Base-by-base conservation (phyloP, 1,284 basidiomycete genomes). In the Uromyces viciae-fabae region DNA sequence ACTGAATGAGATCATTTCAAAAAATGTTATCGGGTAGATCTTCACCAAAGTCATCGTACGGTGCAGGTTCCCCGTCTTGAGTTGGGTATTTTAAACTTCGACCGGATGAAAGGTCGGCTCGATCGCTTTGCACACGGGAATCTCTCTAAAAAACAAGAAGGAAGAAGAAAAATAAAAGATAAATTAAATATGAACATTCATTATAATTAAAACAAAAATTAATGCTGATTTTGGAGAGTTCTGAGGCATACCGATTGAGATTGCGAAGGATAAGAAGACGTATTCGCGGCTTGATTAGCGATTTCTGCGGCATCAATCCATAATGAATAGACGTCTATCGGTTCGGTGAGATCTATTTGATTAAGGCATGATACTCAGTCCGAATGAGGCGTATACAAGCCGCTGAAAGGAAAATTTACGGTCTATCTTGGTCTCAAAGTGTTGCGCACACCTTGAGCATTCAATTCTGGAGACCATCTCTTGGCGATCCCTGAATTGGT, bases 401-500 rank as follows among this genome's bases (percentile, higher is more conserved):
- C 11, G 31, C 19, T 28, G 14, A 17, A 3, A 60, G 25, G 25
- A 0, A 38, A 14, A 46, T 72, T 46, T 36, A 81, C 79, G 79
- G 46, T 81, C 72, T 25, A 81, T 81, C 42, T 81, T 74, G 8
- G 79, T 81, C 46, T 81, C 79, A 38, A 81, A 81, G 40, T 62
- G 58, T 68, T 81, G 79, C 19, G 49, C 58, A 22, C 79, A 81
- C 25, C 72, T 68, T 0, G 79, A 74, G 49, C 79, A 81, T 31
- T 81, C 79, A 19, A 81, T 74, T 36, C 79, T 36, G 2, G 79
- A 74, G 1, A 66, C 49, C 79, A 81, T 81, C 36, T 81, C 79
- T 42, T 81, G 79, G 14, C 79, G 79, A 68, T 81, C 79, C n/a
- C 79, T 81, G 36, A n/a, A n/a, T n/a, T n/a, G n/a, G n/a, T n/a